Evolutionary conservation across 208 protist species (phyloP).

Genomic region (Angomonas deanei): DNA sequence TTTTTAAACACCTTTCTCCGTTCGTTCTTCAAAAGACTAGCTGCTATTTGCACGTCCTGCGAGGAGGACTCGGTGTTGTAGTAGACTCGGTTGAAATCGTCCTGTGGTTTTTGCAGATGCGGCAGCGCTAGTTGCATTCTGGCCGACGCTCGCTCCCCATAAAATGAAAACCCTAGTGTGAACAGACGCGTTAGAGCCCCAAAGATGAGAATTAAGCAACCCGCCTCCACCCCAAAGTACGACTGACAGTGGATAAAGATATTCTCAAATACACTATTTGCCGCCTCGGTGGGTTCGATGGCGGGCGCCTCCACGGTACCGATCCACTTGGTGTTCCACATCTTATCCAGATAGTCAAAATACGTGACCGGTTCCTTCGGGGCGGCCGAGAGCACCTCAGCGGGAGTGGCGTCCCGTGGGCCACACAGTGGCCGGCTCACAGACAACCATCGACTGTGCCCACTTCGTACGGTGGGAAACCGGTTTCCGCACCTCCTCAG

Average conservation of each 20-base stretch:
- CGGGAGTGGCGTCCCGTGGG: background rate
- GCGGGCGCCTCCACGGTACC: slow-evolving; percentile 34
- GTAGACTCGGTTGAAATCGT: slow-evolving; percentile 71
- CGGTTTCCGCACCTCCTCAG: background rate
- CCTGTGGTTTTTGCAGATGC: slow-evolving; percentile 57
- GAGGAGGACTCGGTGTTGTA: slow-evolving; percentile 55
- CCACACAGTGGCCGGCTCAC: too few relatives aligned
- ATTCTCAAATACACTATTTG: slow-evolving; percentile 25
- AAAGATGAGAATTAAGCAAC: slow-evolving; percentile 39
- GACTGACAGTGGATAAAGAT: slow-evolving; percentile 38
- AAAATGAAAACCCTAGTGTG: slow-evolving; percentile 72
- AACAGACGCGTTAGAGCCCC: slow-evolving; percentile 49
- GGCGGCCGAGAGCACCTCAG: background rate
- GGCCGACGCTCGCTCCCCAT: slow-evolving; percentile 72
- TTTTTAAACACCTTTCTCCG: slow-evolving; percentile 64
- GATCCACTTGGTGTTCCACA: slow-evolving; percentile 74
- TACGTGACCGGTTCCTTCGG: slow-evolving; percentile 20
- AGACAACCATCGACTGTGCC: too few relatives aligned
- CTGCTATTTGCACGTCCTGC: slow-evolving; percentile 78
- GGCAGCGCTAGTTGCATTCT: slow-evolving; percentile 73
- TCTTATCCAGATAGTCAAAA: slow-evolving; percentile 44
- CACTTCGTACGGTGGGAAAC: background rate
- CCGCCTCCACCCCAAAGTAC: slow-evolving; percentile 42
- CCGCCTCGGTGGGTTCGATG: background rate
- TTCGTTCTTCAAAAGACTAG: slow-evolving; percentile 64